Conservation (phyloP, 139 green algal genomes). For the Coccomyxa sp. region DNA sequence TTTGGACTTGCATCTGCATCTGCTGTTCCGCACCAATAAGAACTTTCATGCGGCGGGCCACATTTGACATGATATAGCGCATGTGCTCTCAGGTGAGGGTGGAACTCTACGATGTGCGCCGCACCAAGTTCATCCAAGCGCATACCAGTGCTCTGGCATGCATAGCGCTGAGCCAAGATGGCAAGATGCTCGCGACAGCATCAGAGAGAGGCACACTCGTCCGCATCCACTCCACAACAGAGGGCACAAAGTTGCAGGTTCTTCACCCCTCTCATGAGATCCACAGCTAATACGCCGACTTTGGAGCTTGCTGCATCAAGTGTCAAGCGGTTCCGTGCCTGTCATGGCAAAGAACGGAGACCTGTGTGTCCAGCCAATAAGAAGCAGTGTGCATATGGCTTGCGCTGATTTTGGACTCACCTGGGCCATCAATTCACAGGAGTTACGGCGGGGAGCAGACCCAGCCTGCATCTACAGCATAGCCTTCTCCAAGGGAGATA, state of each 20-base stretch:
- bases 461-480: conserved; percentile 81
- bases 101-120: conserved; percentile 88
- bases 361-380: too few species aligned
- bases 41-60: too few species aligned
- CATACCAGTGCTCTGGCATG: conserved; percentile 76
- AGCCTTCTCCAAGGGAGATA: conserved; percentile 60
- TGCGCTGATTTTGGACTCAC: not conserved
- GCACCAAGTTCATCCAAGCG: conserved; percentile 86
- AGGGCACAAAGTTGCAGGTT: conserved; percentile 73
- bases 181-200: conserved; percentile 85
- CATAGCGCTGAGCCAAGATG: conserved; percentile 73
- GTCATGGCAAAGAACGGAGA: not conserved
- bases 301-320: not conserved
- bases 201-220: conserved; percentile 81
- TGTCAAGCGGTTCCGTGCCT: not conserved
- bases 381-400: not conserved
- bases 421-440: conserved; percentile 37
- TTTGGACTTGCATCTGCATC: not conserved
- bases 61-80: too few species aligned
- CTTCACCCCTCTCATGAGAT: not conserved
- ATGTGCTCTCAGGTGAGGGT: conserved; percentile 70
- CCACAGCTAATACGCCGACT: not conserved
- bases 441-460: conserved; percentile 87
- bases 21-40: not conserved
- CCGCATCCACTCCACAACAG: conserved; percentile 81